Percentiles rank a stretch among this genome's conserved stretches.
Conservation (phyloP, 768 basidiomycete genomes). For the Termitomyces sp. region DNA sequence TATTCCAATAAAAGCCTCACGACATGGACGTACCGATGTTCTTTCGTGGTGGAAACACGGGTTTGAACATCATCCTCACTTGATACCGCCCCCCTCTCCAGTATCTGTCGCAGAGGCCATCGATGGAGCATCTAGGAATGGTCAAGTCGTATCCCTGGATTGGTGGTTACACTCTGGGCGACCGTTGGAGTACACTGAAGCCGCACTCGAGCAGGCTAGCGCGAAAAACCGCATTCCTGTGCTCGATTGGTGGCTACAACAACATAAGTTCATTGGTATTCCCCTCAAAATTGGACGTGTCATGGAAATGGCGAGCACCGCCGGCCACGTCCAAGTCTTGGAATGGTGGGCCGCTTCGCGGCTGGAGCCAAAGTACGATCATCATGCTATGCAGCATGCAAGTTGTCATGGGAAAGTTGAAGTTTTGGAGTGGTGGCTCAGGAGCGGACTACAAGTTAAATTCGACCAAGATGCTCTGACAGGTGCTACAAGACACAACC, state of each 20-base stretch:
- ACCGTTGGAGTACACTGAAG: conserved; percentile 71
- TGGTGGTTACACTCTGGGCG: conserved; percentile 76
- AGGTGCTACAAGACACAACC: conserved; percentile 77
- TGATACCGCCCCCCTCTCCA: conserved; percentile 49
- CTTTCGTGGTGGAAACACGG: conserved; percentile 81
- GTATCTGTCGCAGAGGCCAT: conserved; percentile 62
- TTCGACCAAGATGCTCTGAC: conserved; percentile 79
- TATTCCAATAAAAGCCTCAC: conserved; percentile 74
- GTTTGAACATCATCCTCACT: conserved; percentile 53
- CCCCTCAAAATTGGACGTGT: conserved; percentile 78
- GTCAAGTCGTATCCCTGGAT: conserved; percentile 67
- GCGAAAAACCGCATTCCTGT: conserved; percentile 72
- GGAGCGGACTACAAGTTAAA: conserved; percentile 67
- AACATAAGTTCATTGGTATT: conserved; percentile 40
- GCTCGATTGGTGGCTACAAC: conserved; percentile 79
- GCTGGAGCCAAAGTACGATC: conserved; percentile 75
- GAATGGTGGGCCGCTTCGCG: conserved; percentile 85
- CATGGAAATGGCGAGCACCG: conserved; percentile 80
- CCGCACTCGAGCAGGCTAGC: conserved; percentile 74
- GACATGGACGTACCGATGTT: conserved; percentile 64
- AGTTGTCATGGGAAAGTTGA: conserved; percentile 77
- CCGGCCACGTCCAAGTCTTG: conserved; percentile 68
- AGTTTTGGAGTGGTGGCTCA: conserved; percentile 80
- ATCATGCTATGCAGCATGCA: conserved; percentile 70
- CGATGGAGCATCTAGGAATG: conserved; percentile 73